phyloP scores from a whole-genome alignment of 129 eudicot genomes.

The Flaveria trinervia region DNA sequence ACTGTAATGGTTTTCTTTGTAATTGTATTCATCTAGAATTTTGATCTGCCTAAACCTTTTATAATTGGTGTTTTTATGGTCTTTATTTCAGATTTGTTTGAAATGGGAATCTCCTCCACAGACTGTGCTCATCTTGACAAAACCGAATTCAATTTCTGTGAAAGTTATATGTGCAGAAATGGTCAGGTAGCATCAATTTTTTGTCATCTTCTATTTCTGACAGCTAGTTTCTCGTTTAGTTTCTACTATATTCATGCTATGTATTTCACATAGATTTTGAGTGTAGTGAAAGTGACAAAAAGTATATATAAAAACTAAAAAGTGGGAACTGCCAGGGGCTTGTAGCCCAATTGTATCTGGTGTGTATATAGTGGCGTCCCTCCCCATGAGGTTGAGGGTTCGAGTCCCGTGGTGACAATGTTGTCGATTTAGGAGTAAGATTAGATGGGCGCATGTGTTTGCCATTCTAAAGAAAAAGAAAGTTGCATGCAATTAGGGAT shows the following conservation, averaged over 20 bases:
- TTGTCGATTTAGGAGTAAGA: no score
- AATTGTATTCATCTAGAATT: background rate
- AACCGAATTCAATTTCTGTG: constrained; percentile 90
- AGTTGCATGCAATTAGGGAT: background rate
- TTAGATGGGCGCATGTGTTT: no score
- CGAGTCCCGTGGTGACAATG: no score
- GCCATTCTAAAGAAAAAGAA: no score
- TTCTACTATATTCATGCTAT: background rate
- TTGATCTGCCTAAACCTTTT: constrained; percentile 6
- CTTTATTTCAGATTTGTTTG: constrained; percentile 73
- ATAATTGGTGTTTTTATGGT: background rate
- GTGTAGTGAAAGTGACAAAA: constrained; percentile 46
- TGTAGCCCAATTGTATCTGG: no score
- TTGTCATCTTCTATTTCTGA: constrained; percentile 1
- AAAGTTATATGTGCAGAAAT: constrained; percentile 70
- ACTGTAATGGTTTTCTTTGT: background rate
- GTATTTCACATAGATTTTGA: background rate
- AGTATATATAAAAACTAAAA: no score
- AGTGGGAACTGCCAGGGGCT: no score
- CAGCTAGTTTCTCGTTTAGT: background rate
- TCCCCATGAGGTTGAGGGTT: no score
- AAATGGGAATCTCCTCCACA: constrained; percentile 92
- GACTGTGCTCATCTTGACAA: constrained; percentile 81
- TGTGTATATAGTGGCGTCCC: no score
- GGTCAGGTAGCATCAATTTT: constrained; percentile 63